These are phyloP conservation scores for Leavenworthia alabamica DNA, from an alignment of 345 rosid species.

Conservation along the genomic window DNA sequence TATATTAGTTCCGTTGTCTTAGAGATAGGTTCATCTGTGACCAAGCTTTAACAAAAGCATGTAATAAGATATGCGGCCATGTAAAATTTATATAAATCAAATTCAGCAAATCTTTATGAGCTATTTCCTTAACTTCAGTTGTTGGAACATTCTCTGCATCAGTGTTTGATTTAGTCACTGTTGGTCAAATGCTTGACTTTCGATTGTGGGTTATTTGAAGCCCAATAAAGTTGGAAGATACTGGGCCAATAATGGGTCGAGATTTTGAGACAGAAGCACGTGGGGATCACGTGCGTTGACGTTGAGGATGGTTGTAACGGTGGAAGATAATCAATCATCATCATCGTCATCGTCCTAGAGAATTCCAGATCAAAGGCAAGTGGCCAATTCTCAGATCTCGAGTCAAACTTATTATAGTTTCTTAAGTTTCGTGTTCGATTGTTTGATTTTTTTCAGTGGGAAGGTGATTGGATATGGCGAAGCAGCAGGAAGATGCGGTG, in stretches of 20 bases:
- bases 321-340: slow-evolving; percentile 15
- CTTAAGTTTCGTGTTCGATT: background rate
- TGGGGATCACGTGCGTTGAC: slow-evolving; percentile 13
- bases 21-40: no score
- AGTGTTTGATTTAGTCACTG: no score
- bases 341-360: background rate
- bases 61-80: no score
- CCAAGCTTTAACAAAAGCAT: no score
- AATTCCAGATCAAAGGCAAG: slow-evolving; percentile 20
- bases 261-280: background rate
- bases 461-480: slow-evolving; percentile 31
- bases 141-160: slow-evolving; percentile 5
- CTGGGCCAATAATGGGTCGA: slow-evolving; percentile 1
- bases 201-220: no score
- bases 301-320: slow-evolving; percentile 2
- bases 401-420: background rate
- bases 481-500: slow-evolving; percentile 29
- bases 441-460: slow-evolving; percentile 18
- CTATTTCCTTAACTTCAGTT: no score
- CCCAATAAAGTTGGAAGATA: no score
- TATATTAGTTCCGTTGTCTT: no score
- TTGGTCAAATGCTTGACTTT: no score
- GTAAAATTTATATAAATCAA: no score
- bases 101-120: no score
- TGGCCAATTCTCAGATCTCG: slow-evolving; percentile 12